A percentile compares a stretch with the other conserved stretches of the same genome.
These are phyloP conservation scores for Ceratocystiopsis sp. DNA, from an alignment of 2,329 filamentous ascomycete genomes.

Conservation along the genomic window DNA sequence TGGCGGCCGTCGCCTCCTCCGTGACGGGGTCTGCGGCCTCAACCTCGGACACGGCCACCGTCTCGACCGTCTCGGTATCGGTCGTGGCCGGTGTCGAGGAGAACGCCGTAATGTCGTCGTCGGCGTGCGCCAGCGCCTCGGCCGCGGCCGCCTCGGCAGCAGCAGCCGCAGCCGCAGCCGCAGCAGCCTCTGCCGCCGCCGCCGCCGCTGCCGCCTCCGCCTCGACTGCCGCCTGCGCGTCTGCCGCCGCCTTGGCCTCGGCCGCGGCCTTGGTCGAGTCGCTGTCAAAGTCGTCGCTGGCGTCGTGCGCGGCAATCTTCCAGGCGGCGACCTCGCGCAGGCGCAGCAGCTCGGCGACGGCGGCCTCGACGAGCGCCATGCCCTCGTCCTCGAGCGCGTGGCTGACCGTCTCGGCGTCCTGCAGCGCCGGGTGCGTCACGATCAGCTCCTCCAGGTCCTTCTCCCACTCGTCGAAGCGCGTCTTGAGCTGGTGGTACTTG, in stretches of 20 bases:
- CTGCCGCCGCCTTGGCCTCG: constrained; percentile 24
- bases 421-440: constrained; percentile 53
- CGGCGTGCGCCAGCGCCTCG: neutral
- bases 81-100: no score
- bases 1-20: neutral
- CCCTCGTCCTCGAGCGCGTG: constrained; percentile 50
- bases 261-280: constrained; percentile 43
- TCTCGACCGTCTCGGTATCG: neutral
- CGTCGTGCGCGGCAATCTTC: constrained; percentile 64
- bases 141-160: constrained; percentile 9
- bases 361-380: constrained; percentile 62
- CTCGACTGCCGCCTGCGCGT: constrained; percentile 29
- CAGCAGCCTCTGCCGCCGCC: constrained; percentile 22
- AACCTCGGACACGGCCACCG: neutral
- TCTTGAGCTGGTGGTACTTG: constrained; percentile 79
- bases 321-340: constrained; percentile 72
- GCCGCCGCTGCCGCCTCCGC: constrained; percentile 14
- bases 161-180: constrained; percentile 9
- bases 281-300: constrained; percentile 61
- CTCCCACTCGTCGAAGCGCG: constrained; percentile 70
- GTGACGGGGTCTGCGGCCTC: neutral
- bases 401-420: constrained; percentile 45
- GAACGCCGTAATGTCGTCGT: neutral
- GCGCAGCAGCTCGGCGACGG: constrained; percentile 62
- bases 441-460: constrained; percentile 64